phyloP scores from a whole-genome alignment of 108 stramenopile genomes.

The Cyclostephanos tholiformis region DNA sequence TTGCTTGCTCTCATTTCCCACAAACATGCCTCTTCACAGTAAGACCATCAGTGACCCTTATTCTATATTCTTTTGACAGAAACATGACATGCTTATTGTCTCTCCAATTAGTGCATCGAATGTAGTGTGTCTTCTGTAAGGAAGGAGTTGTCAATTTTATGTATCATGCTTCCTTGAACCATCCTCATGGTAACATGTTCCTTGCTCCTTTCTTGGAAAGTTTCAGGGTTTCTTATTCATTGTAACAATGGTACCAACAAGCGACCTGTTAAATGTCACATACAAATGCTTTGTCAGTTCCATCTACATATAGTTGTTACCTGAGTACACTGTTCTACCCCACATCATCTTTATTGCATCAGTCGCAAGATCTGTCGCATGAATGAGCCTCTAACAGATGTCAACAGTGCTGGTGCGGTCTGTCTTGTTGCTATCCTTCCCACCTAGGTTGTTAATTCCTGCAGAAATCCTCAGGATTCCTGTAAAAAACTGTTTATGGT shows the following conservation, averaged over 20 bases:
- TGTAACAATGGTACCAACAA: constrained; percentile 25
- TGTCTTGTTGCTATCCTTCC: background rate
- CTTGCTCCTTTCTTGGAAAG: constrained; percentile 24
- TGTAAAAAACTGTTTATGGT: too few species aligned
- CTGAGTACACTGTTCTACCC: constrained; percentile 11
- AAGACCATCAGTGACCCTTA: constrained; percentile 5
- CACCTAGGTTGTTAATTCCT: too few species aligned
- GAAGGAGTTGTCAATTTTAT: background rate
- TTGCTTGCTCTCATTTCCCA: background rate
- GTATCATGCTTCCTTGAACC: constrained; percentile 21
- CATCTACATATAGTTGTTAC: constrained; percentile 21
- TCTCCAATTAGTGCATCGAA: constrained; percentile 18
- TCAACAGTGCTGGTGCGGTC: background rate
- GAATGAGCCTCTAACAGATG: background rate
- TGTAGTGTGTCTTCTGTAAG: background rate
- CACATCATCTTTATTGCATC: background rate
- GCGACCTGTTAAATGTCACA: constrained; percentile 7
- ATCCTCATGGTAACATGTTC: constrained; percentile 12
- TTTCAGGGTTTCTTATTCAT: constrained; percentile 23
- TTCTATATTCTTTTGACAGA: constrained; percentile 9
- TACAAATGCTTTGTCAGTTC: constrained; percentile 14
- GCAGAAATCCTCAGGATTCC: too few species aligned
- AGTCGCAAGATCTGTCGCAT: too few species aligned
- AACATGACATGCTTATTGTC: constrained; percentile 25
- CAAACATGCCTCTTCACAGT: constrained; percentile 2